phyloP scores from a whole-genome alignment of 108 stramenopile genomes.

The Cyclotella baltica region DNA sequence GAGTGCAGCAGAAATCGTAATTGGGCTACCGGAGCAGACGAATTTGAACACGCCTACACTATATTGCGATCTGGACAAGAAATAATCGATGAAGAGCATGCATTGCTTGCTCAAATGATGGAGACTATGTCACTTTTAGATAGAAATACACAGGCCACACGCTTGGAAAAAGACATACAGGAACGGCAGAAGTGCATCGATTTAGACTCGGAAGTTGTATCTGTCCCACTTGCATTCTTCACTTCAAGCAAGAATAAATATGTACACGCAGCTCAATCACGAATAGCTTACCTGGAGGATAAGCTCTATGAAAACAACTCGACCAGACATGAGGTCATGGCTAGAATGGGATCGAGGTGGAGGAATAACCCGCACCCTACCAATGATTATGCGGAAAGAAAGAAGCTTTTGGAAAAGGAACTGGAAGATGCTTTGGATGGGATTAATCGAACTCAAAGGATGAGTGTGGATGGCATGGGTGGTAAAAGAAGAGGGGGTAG shows the following conservation, averaged over 20 bases:
- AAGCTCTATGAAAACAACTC: slow-evolving; percentile 7
- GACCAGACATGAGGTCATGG: background rate
- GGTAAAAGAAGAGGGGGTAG: background rate
- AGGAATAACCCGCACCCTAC: slow-evolving; percentile 14
- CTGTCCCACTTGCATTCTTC: slow-evolving; percentile 13
- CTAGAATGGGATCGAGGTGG: slow-evolving; percentile 9
- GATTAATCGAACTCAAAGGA: slow-evolving; percentile 11
- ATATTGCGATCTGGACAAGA: slow-evolving; percentile 17
- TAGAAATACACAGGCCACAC: background rate
- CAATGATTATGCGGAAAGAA: slow-evolving; percentile 10
- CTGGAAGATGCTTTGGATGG: slow-evolving; percentile 19
- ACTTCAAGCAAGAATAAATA: background rate
- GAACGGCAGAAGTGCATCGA: slow-evolving; percentile 11
- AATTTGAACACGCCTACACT: slow-evolving; percentile 12
- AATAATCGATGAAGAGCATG: slow-evolving; percentile 18
- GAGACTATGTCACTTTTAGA: background rate
- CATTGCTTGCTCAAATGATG: slow-evolving; percentile 2
- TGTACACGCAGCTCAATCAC: slow-evolving; percentile 6
- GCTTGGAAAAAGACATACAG: background rate
- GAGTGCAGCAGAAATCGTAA: slow-evolving; percentile 9
- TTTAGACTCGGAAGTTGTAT: slow-evolving; percentile 11
- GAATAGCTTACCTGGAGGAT: slow-evolving; percentile 10
- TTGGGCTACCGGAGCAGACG: slow-evolving; percentile 13
- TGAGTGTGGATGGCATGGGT: background rate
- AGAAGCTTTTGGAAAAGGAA: slow-evolving; percentile 11